phyloP scores from a whole-genome alignment of 192 early-diverging fungal genomes.

The Borealophlyctis nickersoniae region DNA sequence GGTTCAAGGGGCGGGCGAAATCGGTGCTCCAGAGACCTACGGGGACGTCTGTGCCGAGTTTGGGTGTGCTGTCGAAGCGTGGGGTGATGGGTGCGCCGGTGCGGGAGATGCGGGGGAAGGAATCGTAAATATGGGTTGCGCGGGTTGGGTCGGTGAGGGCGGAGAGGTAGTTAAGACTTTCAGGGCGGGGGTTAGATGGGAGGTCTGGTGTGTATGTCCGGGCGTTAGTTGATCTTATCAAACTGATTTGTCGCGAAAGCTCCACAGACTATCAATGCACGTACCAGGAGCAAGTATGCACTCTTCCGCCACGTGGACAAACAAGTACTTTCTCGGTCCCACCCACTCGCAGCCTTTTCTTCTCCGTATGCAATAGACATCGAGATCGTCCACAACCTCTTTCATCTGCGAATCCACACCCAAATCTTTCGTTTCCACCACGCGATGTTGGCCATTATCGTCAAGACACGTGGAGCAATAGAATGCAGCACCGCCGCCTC shows the following conservation, averaged over 20 bases:
- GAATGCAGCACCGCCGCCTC: too few relatives aligned
- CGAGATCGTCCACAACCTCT: slow-evolving; percentile 22
- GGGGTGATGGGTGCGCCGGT: background rate
- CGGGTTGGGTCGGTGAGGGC: slow-evolving; percentile 12
- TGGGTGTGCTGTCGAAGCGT: background rate
- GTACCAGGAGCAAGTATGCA: slow-evolving; percentile 5
- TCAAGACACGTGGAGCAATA: slow-evolving; percentile 22
- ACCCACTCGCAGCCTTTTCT: slow-evolving; percentile 30
- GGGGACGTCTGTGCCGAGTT: background rate
- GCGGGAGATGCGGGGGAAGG: background rate
- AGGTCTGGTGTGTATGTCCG: background rate
- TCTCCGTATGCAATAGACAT: slow-evolving; percentile 18
- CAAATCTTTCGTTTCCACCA: slow-evolving; percentile 4
- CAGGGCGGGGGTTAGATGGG: slow-evolving; percentile 1
- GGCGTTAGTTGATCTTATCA: background rate
- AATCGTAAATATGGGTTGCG: background rate
- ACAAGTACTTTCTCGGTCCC: slow-evolving; percentile 22
- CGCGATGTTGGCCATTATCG: slow-evolving; percentile 4
- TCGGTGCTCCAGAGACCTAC: background rate
- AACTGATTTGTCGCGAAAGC: background rate
- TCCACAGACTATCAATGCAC: background rate
- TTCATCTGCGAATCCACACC: slow-evolving; percentile 19
- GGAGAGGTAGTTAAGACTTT: slow-evolving; percentile 21
- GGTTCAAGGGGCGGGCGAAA: background rate
- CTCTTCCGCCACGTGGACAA: slow-evolving; percentile 29